Percentiles rank a stretch among this genome's conserved stretches.
Evolutionary conservation across 179 eudicot species (phyloP).

Genomic region (Heliamphora pulchella): DNA sequence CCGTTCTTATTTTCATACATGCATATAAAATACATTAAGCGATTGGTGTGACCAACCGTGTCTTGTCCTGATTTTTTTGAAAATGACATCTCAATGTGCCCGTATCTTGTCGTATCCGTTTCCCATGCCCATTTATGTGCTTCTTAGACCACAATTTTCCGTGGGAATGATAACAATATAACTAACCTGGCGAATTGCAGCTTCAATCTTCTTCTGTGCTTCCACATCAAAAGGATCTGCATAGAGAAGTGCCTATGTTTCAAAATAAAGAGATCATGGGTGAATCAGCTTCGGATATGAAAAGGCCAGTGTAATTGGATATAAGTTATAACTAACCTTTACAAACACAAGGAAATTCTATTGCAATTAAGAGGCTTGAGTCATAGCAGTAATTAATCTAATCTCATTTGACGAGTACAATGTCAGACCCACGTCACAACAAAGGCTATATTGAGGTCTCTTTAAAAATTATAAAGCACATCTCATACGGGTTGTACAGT

Average conservation of each 20-base stretch:
- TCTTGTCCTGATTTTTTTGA: too few relatives aligned
- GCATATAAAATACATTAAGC: too few relatives aligned
- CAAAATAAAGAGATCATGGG: constrained; percentile 15
- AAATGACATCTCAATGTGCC: too few relatives aligned
- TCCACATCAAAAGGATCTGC: constrained; percentile 99
- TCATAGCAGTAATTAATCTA: neutral
- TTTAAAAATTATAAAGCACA: neutral
- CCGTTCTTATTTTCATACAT: too few relatives aligned
- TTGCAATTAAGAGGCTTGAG: neutral
- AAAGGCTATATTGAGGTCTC: neutral
- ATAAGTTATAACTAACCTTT: neutral
- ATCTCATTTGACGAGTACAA: neutral
- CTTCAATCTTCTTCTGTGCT: constrained; percentile 98
- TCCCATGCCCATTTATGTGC: too few relatives aligned
- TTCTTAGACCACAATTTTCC: too few relatives aligned
- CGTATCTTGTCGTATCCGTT: too few relatives aligned
- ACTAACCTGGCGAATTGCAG: constrained; percentile 81
- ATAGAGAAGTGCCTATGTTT: constrained; percentile 61
- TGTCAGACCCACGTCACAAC: neutral
- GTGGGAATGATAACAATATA: neutral
- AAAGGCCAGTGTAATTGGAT: neutral
- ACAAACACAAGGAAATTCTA: neutral
- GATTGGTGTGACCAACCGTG: too few relatives aligned
- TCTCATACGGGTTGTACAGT: neutral
- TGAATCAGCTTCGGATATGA: constrained; percentile 1